Conservation (phyloP, 129 eudicot genomes). For the Calendula officinalis region DNA sequence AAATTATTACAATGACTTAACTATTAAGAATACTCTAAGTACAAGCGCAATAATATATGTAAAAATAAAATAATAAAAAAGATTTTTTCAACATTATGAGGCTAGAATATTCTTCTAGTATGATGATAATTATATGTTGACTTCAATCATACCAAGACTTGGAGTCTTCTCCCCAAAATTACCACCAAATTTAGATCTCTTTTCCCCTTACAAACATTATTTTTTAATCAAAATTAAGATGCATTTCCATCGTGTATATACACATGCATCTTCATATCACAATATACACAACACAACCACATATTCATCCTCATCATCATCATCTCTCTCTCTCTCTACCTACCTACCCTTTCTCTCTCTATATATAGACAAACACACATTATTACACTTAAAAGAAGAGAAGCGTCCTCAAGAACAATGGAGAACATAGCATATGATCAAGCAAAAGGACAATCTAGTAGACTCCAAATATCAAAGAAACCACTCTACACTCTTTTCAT, state of each 20-base stretch:
- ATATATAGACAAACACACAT: background rate
- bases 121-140: too few relatives aligned
- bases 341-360: too few relatives aligned
- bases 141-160: background rate
- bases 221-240: background rate
- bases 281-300: too few relatives aligned
- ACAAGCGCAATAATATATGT: too few relatives aligned
- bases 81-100: too few relatives aligned
- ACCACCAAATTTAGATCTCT: background rate
- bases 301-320: background rate
- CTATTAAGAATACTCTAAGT: too few relatives aligned
- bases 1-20: too few relatives aligned
- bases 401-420: slow-evolving; percentile 6
- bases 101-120: too few relatives aligned
- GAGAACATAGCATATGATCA: slow-evolving; percentile 8
- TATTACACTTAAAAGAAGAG: background rate
- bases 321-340: too few relatives aligned
- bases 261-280: background rate
- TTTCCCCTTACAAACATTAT: background rate
- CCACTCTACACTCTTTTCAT: slow-evolving; percentile 9
- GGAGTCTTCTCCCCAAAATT: background rate
- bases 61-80: too few relatives aligned
- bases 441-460: slow-evolving; percentile 6
- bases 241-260: background rate
- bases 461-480: slow-evolving; percentile 5